Evolutionary conservation across 352 stramenopile genomes (phyloP).

Genomic region (Phytophthora megakarya): DNA sequence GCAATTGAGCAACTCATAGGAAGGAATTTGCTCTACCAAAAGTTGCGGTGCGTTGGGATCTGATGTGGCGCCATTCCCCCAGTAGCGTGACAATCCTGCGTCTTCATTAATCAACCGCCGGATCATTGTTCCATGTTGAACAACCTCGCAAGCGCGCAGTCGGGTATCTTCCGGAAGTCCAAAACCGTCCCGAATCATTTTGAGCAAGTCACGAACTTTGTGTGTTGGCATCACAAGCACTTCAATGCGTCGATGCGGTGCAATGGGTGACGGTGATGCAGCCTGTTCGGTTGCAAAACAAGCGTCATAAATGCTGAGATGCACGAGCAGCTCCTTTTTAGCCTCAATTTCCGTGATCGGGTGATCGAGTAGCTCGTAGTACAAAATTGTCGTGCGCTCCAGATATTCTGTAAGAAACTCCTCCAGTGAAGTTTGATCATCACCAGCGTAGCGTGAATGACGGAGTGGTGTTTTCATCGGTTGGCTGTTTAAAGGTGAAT

Average conservation of each 20-base stretch:
- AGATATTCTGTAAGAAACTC: constrained; percentile 76
- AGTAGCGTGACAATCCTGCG: constrained; percentile 54
- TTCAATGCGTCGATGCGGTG: constrained; percentile 51
- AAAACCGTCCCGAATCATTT: constrained; percentile 52
- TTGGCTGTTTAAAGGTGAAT: constrained; percentile 65
- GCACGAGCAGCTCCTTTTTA: constrained; percentile 79
- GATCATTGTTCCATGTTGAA: constrained; percentile 65
- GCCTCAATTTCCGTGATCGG: constrained; percentile 87
- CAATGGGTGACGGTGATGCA: constrained; percentile 37
- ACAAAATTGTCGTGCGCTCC: constrained; percentile 67
- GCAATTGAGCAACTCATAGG: constrained; percentile 29
- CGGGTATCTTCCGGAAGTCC: constrained; percentile 39
- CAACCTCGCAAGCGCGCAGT: constrained; percentile 68
- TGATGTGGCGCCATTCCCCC: constrained; percentile 36
- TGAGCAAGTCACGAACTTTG: constrained; percentile 56
- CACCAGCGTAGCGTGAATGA: constrained; percentile 65
- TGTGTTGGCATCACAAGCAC: constrained; percentile 64
- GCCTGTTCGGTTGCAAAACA: constrained; percentile 51
- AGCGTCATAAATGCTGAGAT: constrained; percentile 80
- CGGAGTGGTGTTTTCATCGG: constrained; percentile 74
- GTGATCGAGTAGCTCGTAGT: constrained; percentile 75
- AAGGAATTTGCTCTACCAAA: constrained; percentile 61
- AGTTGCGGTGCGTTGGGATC: constrained; percentile 46
- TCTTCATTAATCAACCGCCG: constrained; percentile 46
- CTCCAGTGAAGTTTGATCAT: constrained; percentile 65